These are phyloP conservation scores for Alternaria sp. DNA, from an alignment of 2,329 filamentous ascomycete genomes.

Conservation along the genomic window DNA sequence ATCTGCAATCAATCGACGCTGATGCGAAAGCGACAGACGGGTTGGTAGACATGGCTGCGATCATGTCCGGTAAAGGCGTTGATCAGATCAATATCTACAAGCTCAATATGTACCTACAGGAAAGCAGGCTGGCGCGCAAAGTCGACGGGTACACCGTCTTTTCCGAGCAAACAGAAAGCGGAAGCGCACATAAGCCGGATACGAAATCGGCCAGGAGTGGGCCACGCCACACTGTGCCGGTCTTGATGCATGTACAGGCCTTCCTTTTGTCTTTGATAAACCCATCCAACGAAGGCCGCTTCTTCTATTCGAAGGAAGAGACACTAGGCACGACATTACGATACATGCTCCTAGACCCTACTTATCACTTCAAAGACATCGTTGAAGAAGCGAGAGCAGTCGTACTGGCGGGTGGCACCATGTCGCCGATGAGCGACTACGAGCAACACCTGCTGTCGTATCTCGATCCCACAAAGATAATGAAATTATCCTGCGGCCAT, in stretches of 20 bases:
- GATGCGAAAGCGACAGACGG: conserved; percentile 64
- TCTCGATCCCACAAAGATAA: conserved; percentile 68
- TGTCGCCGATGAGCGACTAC: conserved; percentile 97
- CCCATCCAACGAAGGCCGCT: conserved; percentile 71
- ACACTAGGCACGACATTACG: conserved; percentile 69
- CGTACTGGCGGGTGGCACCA: conserved; percentile 91
- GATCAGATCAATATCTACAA: conserved; percentile 97
- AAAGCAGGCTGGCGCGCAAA: conserved; percentile 92
- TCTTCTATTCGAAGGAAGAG: conserved; percentile 63
- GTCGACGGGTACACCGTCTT: conserved; percentile 85
- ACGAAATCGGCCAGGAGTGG: conserved; percentile 17
- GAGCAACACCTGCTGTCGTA: conserved; percentile 84
- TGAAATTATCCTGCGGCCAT: conserved; percentile 89
- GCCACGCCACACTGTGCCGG: conserved; percentile 57
- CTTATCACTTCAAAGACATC: conserved; percentile 88
- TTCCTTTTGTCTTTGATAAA: conserved; percentile 88
- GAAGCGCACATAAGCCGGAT: conserved; percentile 17
- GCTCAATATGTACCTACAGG: conserved; percentile 84
- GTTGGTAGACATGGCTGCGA: conserved; percentile 71
- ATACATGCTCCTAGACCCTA: conserved; percentile 90
- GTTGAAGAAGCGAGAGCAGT: conserved; percentile 85
- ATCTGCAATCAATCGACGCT: conserved; percentile 65
- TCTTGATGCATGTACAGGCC: conserved; percentile 69
- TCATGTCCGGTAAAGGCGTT: conserved; percentile 84
- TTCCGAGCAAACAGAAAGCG: conserved; percentile 59